Base-by-base conservation (phyloP, 2,329 filamentous ascomycete species). In the Sclerotinia trifoliorum region DNA sequence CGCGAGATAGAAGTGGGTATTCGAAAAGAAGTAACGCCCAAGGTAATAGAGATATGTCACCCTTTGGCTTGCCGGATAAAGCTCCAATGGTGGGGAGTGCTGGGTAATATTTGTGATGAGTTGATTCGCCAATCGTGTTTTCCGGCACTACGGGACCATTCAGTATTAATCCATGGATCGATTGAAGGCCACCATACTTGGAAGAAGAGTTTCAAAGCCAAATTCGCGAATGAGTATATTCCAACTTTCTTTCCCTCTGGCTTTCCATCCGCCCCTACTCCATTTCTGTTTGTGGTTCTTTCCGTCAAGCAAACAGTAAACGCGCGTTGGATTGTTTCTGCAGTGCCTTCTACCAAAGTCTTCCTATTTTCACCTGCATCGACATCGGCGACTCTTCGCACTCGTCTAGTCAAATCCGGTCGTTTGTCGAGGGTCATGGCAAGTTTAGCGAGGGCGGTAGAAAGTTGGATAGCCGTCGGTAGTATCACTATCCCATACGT, bases 31-130 rank as follows among this genome's bases (percentile, higher is more conserved):
- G 80, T 94, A 97, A 69, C 93, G 90, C 24, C 94, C 94, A 7
- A 98, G 88, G 77, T 97, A 97, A 81, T 97, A 97, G 19, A 98
- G 88, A 74, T 94, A 98, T 4, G 93, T 96, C 63, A 97, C 93
- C 61, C 93, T 88, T 77, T 98, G 92, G 7, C 90, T 86, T 29
- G 92, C 92, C 2, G 94, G 93, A 76, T 96, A 98, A 64, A 92
- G 86, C 1, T 86, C 84, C 17, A 98, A 81, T 0, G 93, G 92
- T 0, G 93, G 93, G 0, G 92, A 94, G 72, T 92, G 90, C 68
- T 91, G 89, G 62, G 88, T 89, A 71, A 97, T 94, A 76, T 95
- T 96, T 72, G 89, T 90, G 77, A 97, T 95, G 75, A 97, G 91
- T 78, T 94, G 93, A 72, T 92, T 91, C 21, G 92, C 93, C 67